phyloP scores from a whole-genome alignment of 2,329 filamentous ascomycete species.

The Colletotrichum gloeosporioides region DNA sequence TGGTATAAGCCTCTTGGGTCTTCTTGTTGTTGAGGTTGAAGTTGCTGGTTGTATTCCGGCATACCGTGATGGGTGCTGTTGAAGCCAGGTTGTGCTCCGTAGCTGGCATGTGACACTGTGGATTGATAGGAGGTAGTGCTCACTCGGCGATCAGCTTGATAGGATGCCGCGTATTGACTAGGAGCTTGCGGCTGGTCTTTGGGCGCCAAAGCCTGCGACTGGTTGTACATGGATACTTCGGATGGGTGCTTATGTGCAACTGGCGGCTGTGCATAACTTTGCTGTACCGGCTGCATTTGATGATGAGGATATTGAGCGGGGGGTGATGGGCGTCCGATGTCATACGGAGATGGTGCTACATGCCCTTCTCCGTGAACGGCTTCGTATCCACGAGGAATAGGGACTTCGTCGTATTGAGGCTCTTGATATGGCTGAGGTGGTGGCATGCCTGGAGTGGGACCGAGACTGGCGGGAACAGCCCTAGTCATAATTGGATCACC shows the following conservation, averaged over 20 bases:
- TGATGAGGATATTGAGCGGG: constrained; percentile 18
- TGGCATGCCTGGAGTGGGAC: not conserved
- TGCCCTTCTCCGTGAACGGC: constrained; percentile 41
- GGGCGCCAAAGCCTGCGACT: not conserved
- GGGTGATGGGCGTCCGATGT: constrained; percentile 23
- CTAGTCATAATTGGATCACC: not conserved
- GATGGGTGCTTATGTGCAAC: not conserved
- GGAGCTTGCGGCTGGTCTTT: not conserved
- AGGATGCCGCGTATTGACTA: not conserved
- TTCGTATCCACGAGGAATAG: constrained; percentile 41
- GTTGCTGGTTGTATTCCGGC: not conserved
- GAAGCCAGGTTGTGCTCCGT: not conserved
- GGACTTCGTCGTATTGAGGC: constrained; percentile 40
- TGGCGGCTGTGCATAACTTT: constrained; percentile 13
- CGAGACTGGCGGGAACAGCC: not conserved
- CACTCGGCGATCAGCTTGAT: not conserved
- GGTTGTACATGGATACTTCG: not conserved
- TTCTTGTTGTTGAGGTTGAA: not conserved
- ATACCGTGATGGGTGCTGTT: not conserved
- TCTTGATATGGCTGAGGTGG: constrained; percentile 24
- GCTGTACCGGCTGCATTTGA: constrained; percentile 12
- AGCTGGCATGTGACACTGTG: not conserved
- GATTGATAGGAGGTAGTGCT: constrained; percentile 12
- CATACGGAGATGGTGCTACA: constrained; percentile 32
- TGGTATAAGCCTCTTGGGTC: not conserved